Conservation (phyloP, 2,329 filamentous ascomycete genomes). For the Pseudogymnoascus sp. region DNA sequence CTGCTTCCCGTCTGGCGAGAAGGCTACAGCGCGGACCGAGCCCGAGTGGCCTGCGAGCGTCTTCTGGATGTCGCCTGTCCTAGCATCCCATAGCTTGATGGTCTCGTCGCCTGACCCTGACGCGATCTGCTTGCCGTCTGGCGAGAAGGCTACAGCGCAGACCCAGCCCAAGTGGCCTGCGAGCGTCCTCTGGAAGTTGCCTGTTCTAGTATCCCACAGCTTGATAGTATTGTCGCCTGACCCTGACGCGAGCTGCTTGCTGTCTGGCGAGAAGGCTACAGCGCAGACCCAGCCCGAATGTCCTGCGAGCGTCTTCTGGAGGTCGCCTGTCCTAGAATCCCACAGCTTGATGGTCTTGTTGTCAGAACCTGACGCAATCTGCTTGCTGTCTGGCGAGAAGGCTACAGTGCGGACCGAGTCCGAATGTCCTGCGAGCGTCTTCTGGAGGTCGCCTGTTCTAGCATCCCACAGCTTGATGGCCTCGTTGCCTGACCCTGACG, state of each 20-base stretch:
- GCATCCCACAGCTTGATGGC: slow-evolving; percentile 63
- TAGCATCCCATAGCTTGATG: slow-evolving; percentile 6
- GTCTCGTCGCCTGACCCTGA: not conserved
- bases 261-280: too few relatives aligned
- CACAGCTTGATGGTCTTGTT: slow-evolving; percentile 49
- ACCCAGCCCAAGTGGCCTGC: too few relatives aligned
- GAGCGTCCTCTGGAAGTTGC: too few relatives aligned
- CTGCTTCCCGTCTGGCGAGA: slow-evolving; percentile 8
- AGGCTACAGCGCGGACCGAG: not conserved
- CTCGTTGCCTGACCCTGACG: not conserved
- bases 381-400: too few relatives aligned
- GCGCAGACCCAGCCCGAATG: too few relatives aligned
- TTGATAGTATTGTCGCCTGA: slow-evolving; percentile 5
- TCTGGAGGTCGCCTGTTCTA: too few relatives aligned
- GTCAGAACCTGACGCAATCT: not conserved
- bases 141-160: too few relatives aligned
- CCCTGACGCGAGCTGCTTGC: not conserved
- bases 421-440: too few relatives aligned
- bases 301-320: too few relatives aligned
- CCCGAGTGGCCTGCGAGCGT: not conserved
- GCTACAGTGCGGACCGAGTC: accelerated
- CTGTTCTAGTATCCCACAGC: slow-evolving; percentile 63
- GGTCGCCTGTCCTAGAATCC: slow-evolving; percentile 43
- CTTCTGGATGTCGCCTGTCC: not conserved
- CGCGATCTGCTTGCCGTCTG: too few relatives aligned